phyloP scores from a whole-genome alignment of 2,329 filamentous ascomycete genomes.

The Aspergillus aculeatus region DNA sequence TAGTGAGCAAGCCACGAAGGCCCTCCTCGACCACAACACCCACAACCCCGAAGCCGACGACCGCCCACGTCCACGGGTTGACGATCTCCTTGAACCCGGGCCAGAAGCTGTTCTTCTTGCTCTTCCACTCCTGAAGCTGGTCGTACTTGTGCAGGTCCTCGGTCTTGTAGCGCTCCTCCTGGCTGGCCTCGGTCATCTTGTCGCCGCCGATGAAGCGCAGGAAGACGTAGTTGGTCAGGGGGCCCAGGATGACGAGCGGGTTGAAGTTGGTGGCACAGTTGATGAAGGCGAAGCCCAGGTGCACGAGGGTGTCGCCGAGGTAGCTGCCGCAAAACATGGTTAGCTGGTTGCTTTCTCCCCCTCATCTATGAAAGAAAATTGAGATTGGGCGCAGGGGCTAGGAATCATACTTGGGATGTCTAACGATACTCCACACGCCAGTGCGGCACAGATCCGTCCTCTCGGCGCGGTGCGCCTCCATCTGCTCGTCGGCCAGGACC shows the following conservation, averaged over 20 bases:
- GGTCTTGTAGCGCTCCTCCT: conserved; percentile 53
- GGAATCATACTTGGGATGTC: conserved; percentile 60
- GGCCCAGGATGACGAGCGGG: conserved; percentile 55
- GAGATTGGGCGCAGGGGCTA: no score
- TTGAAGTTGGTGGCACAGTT: conserved; percentile 56
- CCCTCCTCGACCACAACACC: conserved; percentile 50
- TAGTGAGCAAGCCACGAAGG: conserved; percentile 14
- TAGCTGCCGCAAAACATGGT: conserved; percentile 45
- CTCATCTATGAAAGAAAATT: no score
- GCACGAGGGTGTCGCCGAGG: conserved; percentile 60
- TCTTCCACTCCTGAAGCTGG: conserved; percentile 53
- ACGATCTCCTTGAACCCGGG: conserved; percentile 49
- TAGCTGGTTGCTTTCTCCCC: background rate
- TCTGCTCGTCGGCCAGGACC: conserved; percentile 56
- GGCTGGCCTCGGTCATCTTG: conserved; percentile 53
- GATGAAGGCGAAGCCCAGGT: conserved; percentile 59
- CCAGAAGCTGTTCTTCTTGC: conserved; percentile 62
- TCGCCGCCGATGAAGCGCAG: conserved; percentile 59
- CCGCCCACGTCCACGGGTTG: conserved; percentile 58
- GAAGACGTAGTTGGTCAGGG: conserved; percentile 59
- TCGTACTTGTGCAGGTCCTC: conserved; percentile 53
- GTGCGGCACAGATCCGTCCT: conserved; percentile 49
- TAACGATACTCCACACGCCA: conserved; percentile 62
- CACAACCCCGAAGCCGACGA: conserved; percentile 51
- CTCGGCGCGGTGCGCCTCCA: conserved; percentile 51